A percentile compares a stretch with the other conserved stretches of the same genome.
phyloP scores from a whole-genome alignment of 805 yeast genomes.

The Wickerhamomyces pijperi region DNA sequence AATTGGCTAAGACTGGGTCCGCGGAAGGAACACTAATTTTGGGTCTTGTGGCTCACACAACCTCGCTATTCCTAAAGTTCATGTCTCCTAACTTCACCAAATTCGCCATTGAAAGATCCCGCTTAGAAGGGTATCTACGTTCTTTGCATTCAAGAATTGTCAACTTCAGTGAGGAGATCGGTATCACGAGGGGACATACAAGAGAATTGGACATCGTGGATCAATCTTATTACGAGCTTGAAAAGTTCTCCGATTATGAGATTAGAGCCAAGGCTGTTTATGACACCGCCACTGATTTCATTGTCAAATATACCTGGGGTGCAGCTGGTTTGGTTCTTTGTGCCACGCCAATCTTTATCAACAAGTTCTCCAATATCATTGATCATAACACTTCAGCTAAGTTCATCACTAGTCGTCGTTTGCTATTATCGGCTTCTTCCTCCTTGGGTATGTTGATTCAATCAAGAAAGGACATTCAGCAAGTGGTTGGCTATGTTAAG shows the following conservation, averaged over 20 bases:
- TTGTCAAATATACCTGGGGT: constrained; percentile 90
- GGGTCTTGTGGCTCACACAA: constrained; percentile 71
- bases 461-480: constrained; percentile 75
- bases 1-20: constrained; percentile 36
- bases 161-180: constrained; percentile 75
- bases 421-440: constrained; percentile 74
- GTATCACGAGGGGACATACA: constrained; percentile 69
- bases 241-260: constrained; percentile 65
- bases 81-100: constrained; percentile 88
- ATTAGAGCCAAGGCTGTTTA: constrained; percentile 68
- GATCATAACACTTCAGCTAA: constrained; percentile 56
- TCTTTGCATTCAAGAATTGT: constrained; percentile 75
- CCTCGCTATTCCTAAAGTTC: constrained; percentile 60
- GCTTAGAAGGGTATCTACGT: constrained; percentile 76
- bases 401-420: constrained; percentile 79
- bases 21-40: constrained; percentile 71
- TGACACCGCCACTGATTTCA: constrained; percentile 77
- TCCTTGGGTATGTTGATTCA: constrained; percentile 81
- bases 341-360: constrained; percentile 76
- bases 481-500: constrained; percentile 70
- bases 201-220: constrained; percentile 73
- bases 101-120: constrained; percentile 63
- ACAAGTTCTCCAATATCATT: constrained; percentile 27
- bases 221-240: constrained; percentile 69
- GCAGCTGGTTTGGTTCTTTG: constrained; percentile 86